These are phyloP conservation scores for Stylonectria norvegica DNA, from an alignment of 2,329 filamentous ascomycete species.

Conservation along the genomic window DNA sequence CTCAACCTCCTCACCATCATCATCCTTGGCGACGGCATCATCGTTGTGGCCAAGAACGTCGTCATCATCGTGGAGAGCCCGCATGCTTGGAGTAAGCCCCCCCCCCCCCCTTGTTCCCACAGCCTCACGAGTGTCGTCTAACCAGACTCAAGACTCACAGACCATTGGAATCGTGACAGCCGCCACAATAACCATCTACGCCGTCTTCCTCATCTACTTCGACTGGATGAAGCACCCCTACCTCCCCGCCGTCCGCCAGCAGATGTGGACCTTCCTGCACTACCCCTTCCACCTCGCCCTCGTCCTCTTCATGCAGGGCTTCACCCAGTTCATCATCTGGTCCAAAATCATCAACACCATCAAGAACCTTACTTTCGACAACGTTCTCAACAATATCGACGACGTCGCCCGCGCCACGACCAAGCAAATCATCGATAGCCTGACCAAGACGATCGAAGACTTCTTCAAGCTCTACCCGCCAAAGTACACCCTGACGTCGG, in stretches of 20 bases:
- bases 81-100: slow-evolving; percentile 37
- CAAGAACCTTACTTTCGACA: slow-evolving; percentile 13
- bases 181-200: slow-evolving; percentile 41
- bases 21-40: slow-evolving; percentile 63
- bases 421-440: slow-evolving; percentile 9
- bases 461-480: slow-evolving; percentile 30
- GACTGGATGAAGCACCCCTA: slow-evolving; percentile 64
- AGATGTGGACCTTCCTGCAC: slow-evolving; percentile 56
- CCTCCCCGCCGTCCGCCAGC: slow-evolving; percentile 54
- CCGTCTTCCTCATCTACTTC: slow-evolving; percentile 49
- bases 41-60: slow-evolving; percentile 52
- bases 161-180: slow-evolving; percentile 41
- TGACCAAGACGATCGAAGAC: slow-evolving; percentile 13
- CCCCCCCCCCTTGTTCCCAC: fast-evolving
- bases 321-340: slow-evolving; percentile 54
- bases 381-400: slow-evolving; percentile 10
- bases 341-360: slow-evolving; percentile 37
- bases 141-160: slow-evolving; percentile 29
- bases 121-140: too few relatives aligned
- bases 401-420: slow-evolving; percentile 19
- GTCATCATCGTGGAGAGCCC: slow-evolving; percentile 45
- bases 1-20: slow-evolving; percentile 63
- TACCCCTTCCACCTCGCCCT: slow-evolving; percentile 62
- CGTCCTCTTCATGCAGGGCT: slow-evolving; percentile 61
- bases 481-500: slow-evolving; percentile 17